Conservation (phyloP, 164 flowering plant species). For the Euptelea pleiosperma region DNA sequence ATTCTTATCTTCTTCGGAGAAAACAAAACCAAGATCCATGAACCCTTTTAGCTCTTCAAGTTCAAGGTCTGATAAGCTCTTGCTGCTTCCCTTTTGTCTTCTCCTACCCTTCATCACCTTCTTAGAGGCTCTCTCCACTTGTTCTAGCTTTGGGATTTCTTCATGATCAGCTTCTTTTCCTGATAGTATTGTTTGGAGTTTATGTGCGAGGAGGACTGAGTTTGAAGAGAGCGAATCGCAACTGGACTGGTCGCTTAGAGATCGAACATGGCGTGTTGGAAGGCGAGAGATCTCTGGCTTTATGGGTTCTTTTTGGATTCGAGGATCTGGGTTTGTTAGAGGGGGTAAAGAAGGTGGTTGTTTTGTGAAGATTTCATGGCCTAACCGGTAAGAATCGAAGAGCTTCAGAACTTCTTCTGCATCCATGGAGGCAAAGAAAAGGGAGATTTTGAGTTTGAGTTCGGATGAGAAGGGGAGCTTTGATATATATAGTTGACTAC, state of each 20-base stretch:
- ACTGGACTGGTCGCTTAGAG: slow-evolving; percentile 30
- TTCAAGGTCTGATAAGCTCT: slow-evolving; percentile 67
- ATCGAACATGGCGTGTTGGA: slow-evolving; percentile 22
- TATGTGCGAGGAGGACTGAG: slow-evolving; percentile 24
- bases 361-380: too few species aligned
- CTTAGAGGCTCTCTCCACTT: not conserved
- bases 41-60: slow-evolving; percentile 75
- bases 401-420: too few species aligned
- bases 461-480: too few species aligned
- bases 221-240: slow-evolving; percentile 26
- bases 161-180: slow-evolving; percentile 28
- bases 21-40: slow-evolving; percentile 72
- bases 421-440: slow-evolving; percentile 6
- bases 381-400: too few species aligned
- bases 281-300: slow-evolving; percentile 15
- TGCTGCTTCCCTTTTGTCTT: slow-evolving; percentile 34
- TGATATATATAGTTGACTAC: too few species aligned
- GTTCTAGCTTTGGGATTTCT: not conserved
- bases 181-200: slow-evolving; percentile 39
- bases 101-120: too few species aligned
- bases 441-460: slow-evolving; percentile 2
- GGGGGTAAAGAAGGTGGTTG: too few species aligned
- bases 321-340: too few species aligned
- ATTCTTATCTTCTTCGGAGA: slow-evolving; percentile 51
- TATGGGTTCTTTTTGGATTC: slow-evolving; percentile 1